phyloP scores from a whole-genome alignment of 768 basidiomycete genomes.

The Leccinellum rugosiceps region DNA sequence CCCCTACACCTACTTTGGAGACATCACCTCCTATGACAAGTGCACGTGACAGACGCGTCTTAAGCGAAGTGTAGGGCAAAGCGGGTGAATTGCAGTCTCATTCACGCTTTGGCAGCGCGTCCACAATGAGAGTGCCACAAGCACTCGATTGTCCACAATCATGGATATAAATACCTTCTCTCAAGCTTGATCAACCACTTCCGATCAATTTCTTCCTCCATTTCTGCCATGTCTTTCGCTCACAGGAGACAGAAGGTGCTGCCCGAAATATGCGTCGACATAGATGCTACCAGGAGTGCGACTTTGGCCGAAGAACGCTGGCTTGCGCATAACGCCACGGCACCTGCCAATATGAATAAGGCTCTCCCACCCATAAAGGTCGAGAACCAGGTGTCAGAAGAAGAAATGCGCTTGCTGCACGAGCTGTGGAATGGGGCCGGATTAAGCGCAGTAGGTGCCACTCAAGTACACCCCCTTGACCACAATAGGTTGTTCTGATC shows the following conservation, averaged over 20 bases:
- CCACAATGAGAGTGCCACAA: constrained; percentile 6
- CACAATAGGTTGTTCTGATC: constrained; percentile 6
- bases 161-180: constrained; percentile 6
- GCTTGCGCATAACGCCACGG: neutral
- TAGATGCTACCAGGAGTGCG: neutral
- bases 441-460: constrained; percentile 18
- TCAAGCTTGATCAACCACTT: neutral
- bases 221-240: constrained; percentile 7
- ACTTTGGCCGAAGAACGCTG: neutral
- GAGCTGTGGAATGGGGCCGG: constrained; percentile 28
- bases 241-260: constrained; percentile 18
- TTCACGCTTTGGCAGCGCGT: constrained; percentile 8
- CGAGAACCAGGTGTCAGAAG: constrained; percentile 17
- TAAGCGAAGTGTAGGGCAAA: neutral
- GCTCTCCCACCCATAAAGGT: constrained; percentile 13
- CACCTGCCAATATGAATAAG: neutral
- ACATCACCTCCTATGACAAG: neutral
- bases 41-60: constrained; percentile 17
- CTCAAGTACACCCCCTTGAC: neutral
- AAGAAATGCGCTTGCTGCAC: constrained; percentile 18
- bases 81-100: neutral
- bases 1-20: no score
- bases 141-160: neutral
- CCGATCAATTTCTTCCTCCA: neutral
- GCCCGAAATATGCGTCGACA: constrained; percentile 18